phyloP scores from a whole-genome alignment of 768 basidiomycete genomes.

The Tylopilus felleus region DNA sequence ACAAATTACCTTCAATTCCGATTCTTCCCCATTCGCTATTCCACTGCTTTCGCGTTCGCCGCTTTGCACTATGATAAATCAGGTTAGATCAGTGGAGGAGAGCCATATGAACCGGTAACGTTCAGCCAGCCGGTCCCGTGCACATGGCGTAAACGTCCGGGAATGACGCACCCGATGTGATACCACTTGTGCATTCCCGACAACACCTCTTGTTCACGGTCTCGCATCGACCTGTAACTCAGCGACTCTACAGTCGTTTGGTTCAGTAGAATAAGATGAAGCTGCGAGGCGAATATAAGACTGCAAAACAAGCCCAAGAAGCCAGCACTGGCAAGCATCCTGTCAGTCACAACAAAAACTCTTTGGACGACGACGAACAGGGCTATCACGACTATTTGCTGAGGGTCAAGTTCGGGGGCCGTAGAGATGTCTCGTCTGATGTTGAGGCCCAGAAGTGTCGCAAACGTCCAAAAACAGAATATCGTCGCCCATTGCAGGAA shows the following conservation, averaged over 20 bases:
- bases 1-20: conserved; percentile 75
- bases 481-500: conserved; percentile 64
- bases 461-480: conserved; percentile 61
- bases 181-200: conserved; percentile 52
- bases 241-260: conserved; percentile 84
- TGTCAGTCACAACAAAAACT: conserved; percentile 3
- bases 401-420: conserved; percentile 48
- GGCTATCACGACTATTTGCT: conserved; percentile 69
- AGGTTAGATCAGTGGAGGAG: background rate
- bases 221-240: conserved; percentile 51
- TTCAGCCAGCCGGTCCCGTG: background rate
- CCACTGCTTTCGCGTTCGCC: conserved; percentile 49
- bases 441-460: conserved; percentile 54
- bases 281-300: conserved; percentile 55
- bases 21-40: conserved; percentile 80
- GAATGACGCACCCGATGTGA: conserved; percentile 46
- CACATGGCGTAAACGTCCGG: background rate
- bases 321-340: conserved; percentile 46
- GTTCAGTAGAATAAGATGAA: conserved; percentile 56
- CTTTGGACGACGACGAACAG: conserved; percentile 50
- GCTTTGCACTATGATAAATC: conserved; percentile 44
- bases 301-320: conserved; percentile 71
- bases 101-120: background rate
- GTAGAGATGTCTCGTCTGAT: conserved; percentile 30
- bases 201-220: conserved; percentile 56